A percentile compares a stretch with the other conserved stretches of the same genome.
phyloP scores from a whole-genome alignment of 2,329 filamentous ascomycete genomes.

The Blumeriella jaapii region DNA sequence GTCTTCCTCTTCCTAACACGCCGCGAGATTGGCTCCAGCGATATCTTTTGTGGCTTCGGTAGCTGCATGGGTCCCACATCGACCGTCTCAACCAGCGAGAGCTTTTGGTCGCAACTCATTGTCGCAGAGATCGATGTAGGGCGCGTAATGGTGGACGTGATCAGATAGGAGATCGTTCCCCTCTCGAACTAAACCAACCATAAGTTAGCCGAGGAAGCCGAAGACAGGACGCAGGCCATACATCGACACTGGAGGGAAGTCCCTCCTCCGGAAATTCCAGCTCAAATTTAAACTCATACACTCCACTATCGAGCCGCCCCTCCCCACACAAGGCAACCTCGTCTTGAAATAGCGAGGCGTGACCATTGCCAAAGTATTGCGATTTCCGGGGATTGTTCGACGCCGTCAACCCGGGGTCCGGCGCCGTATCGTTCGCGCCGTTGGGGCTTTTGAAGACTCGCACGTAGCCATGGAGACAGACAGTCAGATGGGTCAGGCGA shows the following conservation, averaged over 20 bases:
- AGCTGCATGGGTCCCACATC: slow-evolving; percentile 67
- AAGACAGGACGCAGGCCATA: slow-evolving; percentile 36
- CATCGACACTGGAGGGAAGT: slow-evolving; percentile 88
- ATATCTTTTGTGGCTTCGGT: slow-evolving; percentile 73
- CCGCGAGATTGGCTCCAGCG: slow-evolving; percentile 75
- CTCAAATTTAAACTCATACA: slow-evolving; percentile 72
- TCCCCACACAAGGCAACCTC: slow-evolving; percentile 72
- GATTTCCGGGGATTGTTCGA: slow-evolving; percentile 30
- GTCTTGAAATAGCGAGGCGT: slow-evolving; percentile 73
- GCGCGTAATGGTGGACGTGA: slow-evolving; percentile 80
- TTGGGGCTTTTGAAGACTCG: slow-evolving; percentile 62
- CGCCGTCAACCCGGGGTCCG: slow-evolving; percentile 25
- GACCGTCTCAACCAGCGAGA: slow-evolving; percentile 69
- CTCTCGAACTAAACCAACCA: slow-evolving; percentile 67
- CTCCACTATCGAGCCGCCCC: slow-evolving; percentile 59
- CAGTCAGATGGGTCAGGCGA: slow-evolving; percentile 68
- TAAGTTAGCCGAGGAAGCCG: slow-evolving; percentile 10
- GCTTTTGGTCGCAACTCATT: slow-evolving; percentile 66
- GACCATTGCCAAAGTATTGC: slow-evolving; percentile 63
- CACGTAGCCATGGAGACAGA: slow-evolving; percentile 67
- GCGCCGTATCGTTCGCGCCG: slow-evolving; percentile 37
- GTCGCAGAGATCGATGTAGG: slow-evolving; percentile 78
- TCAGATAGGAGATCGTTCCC: slow-evolving; percentile 82
- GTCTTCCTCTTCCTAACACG: slow-evolving; percentile 40
- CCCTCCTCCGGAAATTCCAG: slow-evolving; percentile 56